Evolutionary conservation across 352 stramenopile species (phyloP), one percentile per base, ranked within the genome.

Genomic region (Nothophytophthora sp.): DNA sequence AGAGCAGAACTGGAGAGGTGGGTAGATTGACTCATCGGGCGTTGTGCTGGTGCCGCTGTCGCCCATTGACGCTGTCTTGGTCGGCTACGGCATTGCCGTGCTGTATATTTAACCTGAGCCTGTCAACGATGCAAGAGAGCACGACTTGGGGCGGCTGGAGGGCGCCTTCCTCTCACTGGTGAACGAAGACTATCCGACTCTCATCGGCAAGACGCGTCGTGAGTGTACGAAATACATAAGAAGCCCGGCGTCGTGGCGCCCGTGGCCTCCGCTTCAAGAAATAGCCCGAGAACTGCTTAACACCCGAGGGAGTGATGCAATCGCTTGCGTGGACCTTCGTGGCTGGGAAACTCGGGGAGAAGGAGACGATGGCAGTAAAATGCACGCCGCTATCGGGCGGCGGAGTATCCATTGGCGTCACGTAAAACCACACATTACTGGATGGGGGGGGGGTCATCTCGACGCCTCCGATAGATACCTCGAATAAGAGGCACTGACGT

Each of bases 391-490:
- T 80, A 11, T 32, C 43, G 8, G 72, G 76, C 44, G 66, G 60
- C 16, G 68, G 72, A 4, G 50, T 80, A 12, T 44, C 33, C 42
- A 28, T 80, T 15, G 72, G 68, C 1, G 28, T 76, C 32, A 66
- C 63, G 35, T 35, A 65, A 28, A 70, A 33, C 37, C 72, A 83
- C 44, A 51, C 37, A 1, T 32, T 83, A 32, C 41, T 80, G 11
- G 72, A 83, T 22, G 69, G 56, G 8, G 59, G 77, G 24, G 66
- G 44, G 5, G 40, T 76, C 37, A 77, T 80, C 48, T 76, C 59
- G 24, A n/a, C n/a, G n/a, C n/a, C n/a, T n/a, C n/a, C n/a, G n/a
- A n/a, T n/a, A n/a, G n/a, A n/a, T n/a, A n/a, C n/a, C n/a, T n/a
- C n/a, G n/a, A n/a, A n/a, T n/a, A n/a, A n/a, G n/a, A n/a, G n/a